phyloP scores from a whole-genome alignment of 768 basidiomycete species.

The Serpula lacrymans region DNA sequence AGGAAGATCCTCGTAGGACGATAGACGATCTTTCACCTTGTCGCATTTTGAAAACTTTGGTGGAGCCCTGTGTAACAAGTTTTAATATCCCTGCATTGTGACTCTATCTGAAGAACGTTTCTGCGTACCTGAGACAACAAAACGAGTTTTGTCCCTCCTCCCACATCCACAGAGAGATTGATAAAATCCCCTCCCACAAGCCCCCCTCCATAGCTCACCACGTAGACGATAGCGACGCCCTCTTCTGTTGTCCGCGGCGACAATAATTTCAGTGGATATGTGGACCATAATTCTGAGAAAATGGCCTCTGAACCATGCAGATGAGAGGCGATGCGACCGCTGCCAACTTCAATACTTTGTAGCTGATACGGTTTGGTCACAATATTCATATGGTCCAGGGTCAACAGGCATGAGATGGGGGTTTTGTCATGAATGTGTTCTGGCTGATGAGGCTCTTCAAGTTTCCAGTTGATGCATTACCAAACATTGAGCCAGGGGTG shows the following conservation, averaged over 20 bases:
- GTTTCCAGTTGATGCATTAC: too few species aligned
- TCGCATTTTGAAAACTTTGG: conserved; percentile 90
- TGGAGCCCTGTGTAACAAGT: conserved; percentile 66
- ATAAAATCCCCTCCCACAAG: conserved; percentile 84
- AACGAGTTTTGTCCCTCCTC: conserved; percentile 54
- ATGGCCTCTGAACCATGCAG: conserved; percentile 52
- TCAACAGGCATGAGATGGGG: too few species aligned
- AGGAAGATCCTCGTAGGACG: conserved; percentile 16
- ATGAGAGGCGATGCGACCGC: conserved; percentile 55
- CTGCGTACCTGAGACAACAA: conserved; percentile 83
- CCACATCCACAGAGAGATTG: conserved; percentile 57
- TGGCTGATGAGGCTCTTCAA: too few species aligned
- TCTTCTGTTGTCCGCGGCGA: conserved; percentile 57
- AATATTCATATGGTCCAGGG: not conserved
- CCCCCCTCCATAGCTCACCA: conserved; percentile 88
- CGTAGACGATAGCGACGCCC: conserved; percentile 66
- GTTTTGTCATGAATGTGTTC: too few species aligned
- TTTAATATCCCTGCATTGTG: too few species aligned
- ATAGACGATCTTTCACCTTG: conserved; percentile 55
- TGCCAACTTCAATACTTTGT: conserved; percentile 34
- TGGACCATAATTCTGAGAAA: conserved; percentile 72
- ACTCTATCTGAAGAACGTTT: too few species aligned
- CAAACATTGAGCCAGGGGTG: too few species aligned
- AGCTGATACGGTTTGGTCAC: not conserved
- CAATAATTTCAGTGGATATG: conserved; percentile 87